phyloP scores from a whole-genome alignment of 2,329 filamentous ascomycete species.

The Aspergillus alliaceus region DNA sequence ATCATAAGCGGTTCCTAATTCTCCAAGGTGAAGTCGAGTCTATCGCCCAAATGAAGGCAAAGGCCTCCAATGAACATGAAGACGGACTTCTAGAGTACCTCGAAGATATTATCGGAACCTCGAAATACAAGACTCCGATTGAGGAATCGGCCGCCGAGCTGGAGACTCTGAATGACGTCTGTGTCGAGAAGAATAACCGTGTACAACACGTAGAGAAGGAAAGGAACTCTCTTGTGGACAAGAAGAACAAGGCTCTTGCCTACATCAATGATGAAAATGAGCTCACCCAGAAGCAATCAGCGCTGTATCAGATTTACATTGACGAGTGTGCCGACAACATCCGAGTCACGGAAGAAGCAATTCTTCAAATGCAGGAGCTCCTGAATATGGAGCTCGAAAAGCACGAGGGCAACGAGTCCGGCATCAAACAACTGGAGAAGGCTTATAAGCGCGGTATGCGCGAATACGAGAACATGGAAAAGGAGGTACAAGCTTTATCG shows the following conservation, averaged over 20 bases:
- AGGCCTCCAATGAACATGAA: slow-evolving; percentile 91
- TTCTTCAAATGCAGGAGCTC: slow-evolving; percentile 83
- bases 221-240: slow-evolving; percentile 87
- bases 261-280: slow-evolving; percentile 94
- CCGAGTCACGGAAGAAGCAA: slow-evolving; percentile 82
- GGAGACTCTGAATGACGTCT: slow-evolving; percentile 90
- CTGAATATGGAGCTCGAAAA: slow-evolving; percentile 87
- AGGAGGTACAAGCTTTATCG: slow-evolving; percentile 72
- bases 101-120: slow-evolving; percentile 97
- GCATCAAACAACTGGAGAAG: slow-evolving; percentile 87
- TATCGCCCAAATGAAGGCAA: slow-evolving; percentile 98
- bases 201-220: slow-evolving; percentile 99
- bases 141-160: slow-evolving; percentile 90
- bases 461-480: slow-evolving; percentile 79
- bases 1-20: slow-evolving; percentile 97
- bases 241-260: slow-evolving; percentile 90
- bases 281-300: slow-evolving; percentile 81
- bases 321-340: slow-evolving; percentile 87
- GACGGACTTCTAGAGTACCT: slow-evolving; percentile 95
- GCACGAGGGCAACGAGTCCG: slow-evolving; percentile 83
- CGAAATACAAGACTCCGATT: slow-evolving; percentile 96
- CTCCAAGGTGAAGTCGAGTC: slow-evolving; percentile 97
- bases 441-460: slow-evolving; percentile 79
- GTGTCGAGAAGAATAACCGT: slow-evolving; percentile 88
- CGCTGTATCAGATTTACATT: slow-evolving; percentile 89